Base-by-base conservation (phyloP, 2,329 filamentous ascomycete genomes). In the Seiridium unicorne region DNA sequence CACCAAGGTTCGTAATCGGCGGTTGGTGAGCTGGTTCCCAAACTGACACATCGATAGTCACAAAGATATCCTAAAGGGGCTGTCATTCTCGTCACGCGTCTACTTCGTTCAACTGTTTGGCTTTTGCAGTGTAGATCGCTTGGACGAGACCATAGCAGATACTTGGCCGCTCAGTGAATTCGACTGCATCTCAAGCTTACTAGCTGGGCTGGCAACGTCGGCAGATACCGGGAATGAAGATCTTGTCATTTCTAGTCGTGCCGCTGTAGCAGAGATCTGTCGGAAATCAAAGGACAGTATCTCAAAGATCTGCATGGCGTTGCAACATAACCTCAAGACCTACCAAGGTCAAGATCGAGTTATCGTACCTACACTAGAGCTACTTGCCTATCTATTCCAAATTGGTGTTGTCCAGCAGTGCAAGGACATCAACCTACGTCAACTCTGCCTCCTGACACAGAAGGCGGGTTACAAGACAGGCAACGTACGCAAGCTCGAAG, bases 381-480 rank as follows among this genome's bases (percentile, higher is more conserved):
- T 93, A 3, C 71, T 90, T 1, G 88, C 88, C 0, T 96, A 95
- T 67, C 75, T 98, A 38, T 83, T 96, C 72, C 87, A 93, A 76
- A 82, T 78, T 51, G 81, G 75, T 9, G 72, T 81, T 55, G 79
- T 83, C 65, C 78, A 75, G 72, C 72, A 67, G 34, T 77, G 73
- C 65, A 65, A 68, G 8, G 66, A 65, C 5, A 64, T 79, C 13
- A 76, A 81, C 63, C 71, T 80, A 70, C 85, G 85, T 62, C 80
- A 74, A 5, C 76, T 97, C 3, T 92, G 93, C 61, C 79, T 87
- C 5, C 79, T 87, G 42, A 85, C 89, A 3, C 92, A 96, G 69
- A 92, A 89, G 73, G 84, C 90, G 0, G 90, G 93, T 64, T 93
- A 90, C 78, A 94, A 93, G 75, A 90, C 89, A 1, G 87, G 89